Conservation (phyloP, 768 basidiomycete species). For the Amanita molliuscula region DNA sequence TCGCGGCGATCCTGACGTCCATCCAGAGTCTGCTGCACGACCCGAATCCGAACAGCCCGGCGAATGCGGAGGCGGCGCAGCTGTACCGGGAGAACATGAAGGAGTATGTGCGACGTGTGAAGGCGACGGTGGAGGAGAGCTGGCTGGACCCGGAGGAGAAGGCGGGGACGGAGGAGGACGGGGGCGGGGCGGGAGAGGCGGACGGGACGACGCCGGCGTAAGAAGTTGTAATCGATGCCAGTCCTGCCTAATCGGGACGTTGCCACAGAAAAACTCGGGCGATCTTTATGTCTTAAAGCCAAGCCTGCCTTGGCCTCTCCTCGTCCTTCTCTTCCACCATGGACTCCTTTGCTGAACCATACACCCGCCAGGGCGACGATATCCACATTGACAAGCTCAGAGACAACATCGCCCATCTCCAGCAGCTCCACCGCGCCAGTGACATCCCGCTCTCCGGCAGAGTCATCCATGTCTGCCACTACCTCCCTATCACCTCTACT, state of each 20-base stretch:
- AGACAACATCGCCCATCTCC: slow-evolving; percentile 58
- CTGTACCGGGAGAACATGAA: slow-evolving; percentile 48
- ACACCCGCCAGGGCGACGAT: slow-evolving; percentile 53
- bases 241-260: slow-evolving; percentile 4
- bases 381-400: slow-evolving; percentile 67
- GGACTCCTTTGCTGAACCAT: slow-evolving; percentile 70
- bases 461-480: slow-evolving; percentile 87
- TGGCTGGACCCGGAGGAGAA: slow-evolving; percentile 84
- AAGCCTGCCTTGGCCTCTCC: neutral
- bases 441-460: slow-evolving; percentile 75
- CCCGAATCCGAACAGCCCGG: slow-evolving; percentile 96
- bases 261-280: neutral
- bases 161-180: slow-evolving; percentile 12
- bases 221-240: neutral
- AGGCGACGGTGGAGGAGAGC: slow-evolving; percentile 88
- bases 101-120: slow-evolving; percentile 18
- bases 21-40: slow-evolving; percentile 95
- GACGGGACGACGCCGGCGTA: neutral
- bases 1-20: slow-evolving; percentile 91
- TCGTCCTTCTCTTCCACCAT: slow-evolving; percentile 22
- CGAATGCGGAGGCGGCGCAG: slow-evolving; percentile 97
- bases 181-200: neutral
- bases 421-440: slow-evolving; percentile 58
- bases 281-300: slow-evolving; percentile 1
- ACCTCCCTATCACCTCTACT: slow-evolving; percentile 70